These are phyloP conservation scores for Sporisorium sorghi DNA, from an alignment of 1,284 basidiomycete genomes.

Conservation along the genomic window DNA sequence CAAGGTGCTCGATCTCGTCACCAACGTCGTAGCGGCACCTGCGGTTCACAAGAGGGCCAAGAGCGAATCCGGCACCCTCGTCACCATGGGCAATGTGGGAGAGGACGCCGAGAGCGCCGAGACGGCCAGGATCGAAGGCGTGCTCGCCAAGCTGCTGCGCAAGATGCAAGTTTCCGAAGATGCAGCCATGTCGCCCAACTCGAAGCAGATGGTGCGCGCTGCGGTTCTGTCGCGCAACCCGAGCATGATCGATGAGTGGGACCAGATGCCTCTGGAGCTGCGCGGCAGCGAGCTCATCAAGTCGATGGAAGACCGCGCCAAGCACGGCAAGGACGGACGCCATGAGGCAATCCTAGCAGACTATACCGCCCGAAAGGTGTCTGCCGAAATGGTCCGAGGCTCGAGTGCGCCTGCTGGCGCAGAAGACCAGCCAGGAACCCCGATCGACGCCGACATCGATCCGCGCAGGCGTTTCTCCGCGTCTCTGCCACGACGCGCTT, in stretches of 20 bases:
- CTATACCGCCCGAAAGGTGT: slow-evolving; percentile 8
- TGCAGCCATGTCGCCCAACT: slow-evolving; percentile 30
- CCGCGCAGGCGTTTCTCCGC: slow-evolving; percentile 27
- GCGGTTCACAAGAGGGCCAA: slow-evolving; percentile 22
- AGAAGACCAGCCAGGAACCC: neutral
- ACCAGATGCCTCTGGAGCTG: slow-evolving; percentile 41
- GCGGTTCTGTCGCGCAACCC: slow-evolving; percentile 28
- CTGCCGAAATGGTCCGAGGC: slow-evolving; percentile 29
- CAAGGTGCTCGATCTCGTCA: slow-evolving; percentile 54
- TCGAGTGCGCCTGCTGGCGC: slow-evolving; percentile 25
- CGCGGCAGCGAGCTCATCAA: slow-evolving; percentile 40
- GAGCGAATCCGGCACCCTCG: slow-evolving; percentile 25
- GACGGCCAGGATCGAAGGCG: slow-evolving; percentile 41
- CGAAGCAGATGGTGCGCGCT: slow-evolving; percentile 26
- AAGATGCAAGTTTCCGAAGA: slow-evolving; percentile 42
- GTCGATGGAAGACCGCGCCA: slow-evolving; percentile 42
- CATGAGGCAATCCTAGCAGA: slow-evolving; percentile 39
- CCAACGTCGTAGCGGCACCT: slow-evolving; percentile 42
- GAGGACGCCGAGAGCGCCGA: slow-evolving; percentile 31
- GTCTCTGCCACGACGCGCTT: slow-evolving; percentile 26
- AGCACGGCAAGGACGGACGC: slow-evolving; percentile 41
- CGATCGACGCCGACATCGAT: slow-evolving; percentile 24
- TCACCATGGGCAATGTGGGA: slow-evolving; percentile 8
- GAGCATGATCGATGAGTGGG: slow-evolving; percentile 34
- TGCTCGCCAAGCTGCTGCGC: slow-evolving; percentile 41